These are phyloP conservation scores for Suillus hirtellus DNA, from an alignment of 768 basidiomycete species.

Conservation along the genomic window DNA sequence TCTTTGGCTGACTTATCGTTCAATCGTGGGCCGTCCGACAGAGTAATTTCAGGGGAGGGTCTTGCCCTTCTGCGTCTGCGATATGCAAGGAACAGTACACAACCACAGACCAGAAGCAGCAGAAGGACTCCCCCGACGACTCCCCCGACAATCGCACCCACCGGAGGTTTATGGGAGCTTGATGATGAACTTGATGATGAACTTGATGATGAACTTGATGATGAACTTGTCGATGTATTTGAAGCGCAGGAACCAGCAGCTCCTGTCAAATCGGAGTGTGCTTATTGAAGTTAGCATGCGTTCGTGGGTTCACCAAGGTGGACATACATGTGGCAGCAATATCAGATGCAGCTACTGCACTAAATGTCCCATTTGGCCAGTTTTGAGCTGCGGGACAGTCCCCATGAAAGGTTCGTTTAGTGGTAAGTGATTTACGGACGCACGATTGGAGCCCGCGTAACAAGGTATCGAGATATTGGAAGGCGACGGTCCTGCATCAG, in stretches of 20 bases:
- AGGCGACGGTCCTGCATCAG: conserved; percentile 10
- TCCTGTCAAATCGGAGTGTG: conserved; percentile 21
- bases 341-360: conserved; percentile 17
- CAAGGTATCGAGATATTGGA: conserved; percentile 22
- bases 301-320: neutral
- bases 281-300: conserved; percentile 14
- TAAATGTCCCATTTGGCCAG: conserved; percentile 24
- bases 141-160: conserved; percentile 25
- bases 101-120: conserved; percentile 17
- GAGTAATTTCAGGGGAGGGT: conserved; percentile 1
- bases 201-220: no score
- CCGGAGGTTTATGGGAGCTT: conserved; percentile 9
- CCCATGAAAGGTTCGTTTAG: conserved; percentile 1
- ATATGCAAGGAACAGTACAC: conserved; percentile 15
- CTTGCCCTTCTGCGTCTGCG: conserved; percentile 14
- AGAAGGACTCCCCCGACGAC: conserved; percentile 21
- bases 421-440: neutral
- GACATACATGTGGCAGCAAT: conserved; percentile 19
- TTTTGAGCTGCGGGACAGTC: conserved; percentile 17
- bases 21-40: neutral
- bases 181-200: conserved; percentile 2
- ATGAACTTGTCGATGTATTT: neutral
- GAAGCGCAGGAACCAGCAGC: conserved; percentile 11
- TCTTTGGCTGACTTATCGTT: conserved; percentile 3
- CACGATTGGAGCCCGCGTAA: conserved; percentile 28